Conservation (phyloP, 306 rosid species). For the Boehmeria nivea region DNA sequence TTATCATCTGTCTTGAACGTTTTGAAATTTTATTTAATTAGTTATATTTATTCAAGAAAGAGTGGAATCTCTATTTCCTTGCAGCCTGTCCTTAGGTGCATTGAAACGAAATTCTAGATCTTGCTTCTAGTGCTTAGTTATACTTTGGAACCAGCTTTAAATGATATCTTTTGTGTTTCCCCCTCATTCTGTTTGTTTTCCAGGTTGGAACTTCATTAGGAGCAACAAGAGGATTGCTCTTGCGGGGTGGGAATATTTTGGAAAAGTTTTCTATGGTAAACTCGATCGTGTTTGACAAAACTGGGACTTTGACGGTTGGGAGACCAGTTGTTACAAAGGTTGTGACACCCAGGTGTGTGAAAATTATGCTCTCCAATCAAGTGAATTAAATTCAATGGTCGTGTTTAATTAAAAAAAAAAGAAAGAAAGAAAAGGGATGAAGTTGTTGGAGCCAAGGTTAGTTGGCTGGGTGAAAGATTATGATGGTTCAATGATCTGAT, state of each 20-base stretch:
- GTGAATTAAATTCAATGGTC: too few species aligned
- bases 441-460: too few species aligned
- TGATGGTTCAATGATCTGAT: too few species aligned
- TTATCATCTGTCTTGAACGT: too few species aligned
- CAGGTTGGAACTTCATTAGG: constrained; percentile 99
- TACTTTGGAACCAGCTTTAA: constrained; percentile 8
- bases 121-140: constrained; percentile 2
- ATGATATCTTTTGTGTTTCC: neutral
- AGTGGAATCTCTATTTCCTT: too few species aligned
- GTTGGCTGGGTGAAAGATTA: too few species aligned
- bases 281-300: constrained; percentile 86
- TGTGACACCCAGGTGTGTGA: constrained; percentile 37
- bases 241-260: constrained; percentile 90
- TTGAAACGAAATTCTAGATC: neutral
- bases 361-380: constrained; percentile 11
- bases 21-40: neutral
- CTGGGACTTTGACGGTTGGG: constrained; percentile 95
- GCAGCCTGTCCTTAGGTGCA: too few species aligned
- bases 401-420: too few species aligned
- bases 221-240: constrained; percentile 78
- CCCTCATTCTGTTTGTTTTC: constrained; percentile 16
- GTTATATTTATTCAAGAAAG: too few species aligned
- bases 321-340: constrained; percentile 85
- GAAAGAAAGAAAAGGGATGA: too few species aligned
- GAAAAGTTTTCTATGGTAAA: constrained; percentile 88